Evolutionary conservation across 108 stramenopile species (phyloP).

Genomic region (Cyclotella baltica): DNA sequence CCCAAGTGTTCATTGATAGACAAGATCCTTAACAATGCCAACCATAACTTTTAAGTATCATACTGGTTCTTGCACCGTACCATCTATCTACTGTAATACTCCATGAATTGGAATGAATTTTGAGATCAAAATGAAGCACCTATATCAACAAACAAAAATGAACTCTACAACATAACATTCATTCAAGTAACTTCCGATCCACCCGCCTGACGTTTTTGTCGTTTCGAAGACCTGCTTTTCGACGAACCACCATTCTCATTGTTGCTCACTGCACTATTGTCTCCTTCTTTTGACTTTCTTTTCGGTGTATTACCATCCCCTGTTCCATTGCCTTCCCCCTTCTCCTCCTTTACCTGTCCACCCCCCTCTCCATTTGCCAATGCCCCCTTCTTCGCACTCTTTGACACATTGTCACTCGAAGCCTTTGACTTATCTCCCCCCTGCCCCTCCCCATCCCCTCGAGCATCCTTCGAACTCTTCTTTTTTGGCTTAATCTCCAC

Average conservation of each 20-base stretch:
- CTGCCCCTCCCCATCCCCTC: slow-evolving; percentile 1
- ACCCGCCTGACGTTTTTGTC: slow-evolving; percentile 37
- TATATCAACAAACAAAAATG: neutral
- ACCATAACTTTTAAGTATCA: neutral
- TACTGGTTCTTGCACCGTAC: neutral
- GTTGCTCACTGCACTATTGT: slow-evolving; percentile 38
- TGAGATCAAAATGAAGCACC: neutral
- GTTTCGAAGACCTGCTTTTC: slow-evolving; percentile 36
- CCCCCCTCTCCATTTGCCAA: slow-evolving; percentile 19
- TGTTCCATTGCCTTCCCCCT: slow-evolving; percentile 17
- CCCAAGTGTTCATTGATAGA: too few relatives aligned
- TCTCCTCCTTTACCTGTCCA: slow-evolving; percentile 16
- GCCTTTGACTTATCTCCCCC: slow-evolving; percentile 13
- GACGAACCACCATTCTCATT: slow-evolving; percentile 6
- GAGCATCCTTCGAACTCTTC: neutral
- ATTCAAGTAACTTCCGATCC: slow-evolving; percentile 24
- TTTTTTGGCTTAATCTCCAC: slow-evolving; percentile 16
- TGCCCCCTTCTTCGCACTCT: slow-evolving; percentile 14
- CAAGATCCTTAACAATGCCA: neutral
- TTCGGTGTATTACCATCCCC: slow-evolving; percentile 28
- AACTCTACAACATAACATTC: neutral
- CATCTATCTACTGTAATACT: neutral
- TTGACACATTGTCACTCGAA: slow-evolving; percentile 14
- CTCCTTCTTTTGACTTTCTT: slow-evolving; percentile 30
- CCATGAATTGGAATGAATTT: slow-evolving; percentile 1